These are phyloP conservation scores for Candida lessepsii DNA, from an alignment of 805 yeast species.

Conservation along the genomic window DNA sequence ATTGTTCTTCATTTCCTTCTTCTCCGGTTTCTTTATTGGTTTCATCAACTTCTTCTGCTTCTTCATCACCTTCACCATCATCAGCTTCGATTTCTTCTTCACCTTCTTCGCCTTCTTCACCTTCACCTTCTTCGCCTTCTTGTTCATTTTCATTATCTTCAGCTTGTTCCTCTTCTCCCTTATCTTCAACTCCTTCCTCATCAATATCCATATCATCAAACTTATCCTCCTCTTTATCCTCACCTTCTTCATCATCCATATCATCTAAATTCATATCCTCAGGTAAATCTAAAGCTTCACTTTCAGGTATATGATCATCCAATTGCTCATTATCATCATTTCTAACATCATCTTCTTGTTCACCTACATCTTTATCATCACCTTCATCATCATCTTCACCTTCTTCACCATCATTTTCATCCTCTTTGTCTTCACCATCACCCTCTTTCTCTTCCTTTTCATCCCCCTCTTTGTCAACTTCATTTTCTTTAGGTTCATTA, in stretches of 20 bases:
- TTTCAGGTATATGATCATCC: slow-evolving; percentile 75
- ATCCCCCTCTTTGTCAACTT: slow-evolving; percentile 31
- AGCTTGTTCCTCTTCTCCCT: slow-evolving; percentile 20
- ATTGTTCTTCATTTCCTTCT: slow-evolving; percentile 17
- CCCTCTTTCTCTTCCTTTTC: slow-evolving; percentile 35
- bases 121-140: slow-evolving; percentile 21
- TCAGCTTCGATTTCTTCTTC: slow-evolving; percentile 31
- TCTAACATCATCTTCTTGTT: slow-evolving; percentile 75
- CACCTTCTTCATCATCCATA: slow-evolving; percentile 56
- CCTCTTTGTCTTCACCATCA: slow-evolving; percentile 39
- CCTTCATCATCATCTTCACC: slow-evolving; percentile 51
- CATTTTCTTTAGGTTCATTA: slow-evolving; percentile 36
- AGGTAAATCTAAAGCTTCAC: slow-evolving; percentile 85
- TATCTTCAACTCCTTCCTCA: slow-evolving; percentile 19
- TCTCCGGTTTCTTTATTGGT: slow-evolving; percentile 8
- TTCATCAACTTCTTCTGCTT: slow-evolving; percentile 15
- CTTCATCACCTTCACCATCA: slow-evolving; percentile 28
- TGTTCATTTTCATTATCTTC: slow-evolving; percentile 26
- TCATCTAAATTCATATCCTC: slow-evolving; percentile 88
- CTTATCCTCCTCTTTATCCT: slow-evolving; percentile 42
- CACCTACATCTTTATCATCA: slow-evolving; percentile 73
- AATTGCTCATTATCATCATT: slow-evolving; percentile 67
- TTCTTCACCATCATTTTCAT: slow-evolving; percentile 45
- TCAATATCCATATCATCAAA: slow-evolving; percentile 29
- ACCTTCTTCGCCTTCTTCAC: slow-evolving; percentile 40